These are phyloP conservation scores for Fonsecaea pedrosoi DNA, from an alignment of 2,329 filamentous ascomycete species.

Conservation along the genomic window DNA sequence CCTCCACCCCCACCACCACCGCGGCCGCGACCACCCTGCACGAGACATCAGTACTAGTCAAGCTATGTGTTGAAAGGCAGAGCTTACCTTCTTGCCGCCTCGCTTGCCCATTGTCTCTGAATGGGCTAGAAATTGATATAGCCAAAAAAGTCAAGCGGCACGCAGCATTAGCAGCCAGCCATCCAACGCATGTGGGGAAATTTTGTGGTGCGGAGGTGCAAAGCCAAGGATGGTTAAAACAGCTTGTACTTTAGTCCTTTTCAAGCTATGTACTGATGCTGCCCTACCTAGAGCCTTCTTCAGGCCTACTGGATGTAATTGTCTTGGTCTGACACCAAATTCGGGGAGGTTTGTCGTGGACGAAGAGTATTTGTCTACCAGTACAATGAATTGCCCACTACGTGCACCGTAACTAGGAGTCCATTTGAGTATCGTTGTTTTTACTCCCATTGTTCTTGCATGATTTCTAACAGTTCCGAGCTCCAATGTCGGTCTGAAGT, in stretches of 20 bases:
- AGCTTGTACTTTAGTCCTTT: not conserved
- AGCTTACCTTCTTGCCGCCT: slow-evolving; percentile 43
- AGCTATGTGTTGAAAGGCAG: not conserved
- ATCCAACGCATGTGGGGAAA: slow-evolving; percentile 19
- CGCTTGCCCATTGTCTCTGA: slow-evolving; percentile 42
- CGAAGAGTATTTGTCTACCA: too few relatives aligned
- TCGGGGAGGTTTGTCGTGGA: too few relatives aligned
- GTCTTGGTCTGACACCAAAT: too few relatives aligned
- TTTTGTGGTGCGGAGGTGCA: slow-evolving; percentile 5
- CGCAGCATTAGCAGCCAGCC: not conserved
- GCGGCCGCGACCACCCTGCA: slow-evolving; percentile 42
- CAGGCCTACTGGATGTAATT: not conserved
- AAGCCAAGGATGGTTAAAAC: not conserved
- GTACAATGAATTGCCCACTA: too few relatives aligned
- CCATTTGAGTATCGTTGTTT: too few relatives aligned
- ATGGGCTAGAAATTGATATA: not conserved
- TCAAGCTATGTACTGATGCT: not conserved
- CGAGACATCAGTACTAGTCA: not conserved
- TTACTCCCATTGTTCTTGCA: too few relatives aligned
- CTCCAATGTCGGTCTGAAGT: too few relatives aligned
- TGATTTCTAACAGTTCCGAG: too few relatives aligned
- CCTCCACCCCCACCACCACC: slow-evolving; percentile 54
- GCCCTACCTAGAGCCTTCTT: not conserved
- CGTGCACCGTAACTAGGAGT: too few relatives aligned
- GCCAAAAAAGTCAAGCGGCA: not conserved